Evolutionary conservation across 345 rosid species (phyloP), one percentile per base, ranked within the genome.

Genomic region (Garcia nutans): DNA sequence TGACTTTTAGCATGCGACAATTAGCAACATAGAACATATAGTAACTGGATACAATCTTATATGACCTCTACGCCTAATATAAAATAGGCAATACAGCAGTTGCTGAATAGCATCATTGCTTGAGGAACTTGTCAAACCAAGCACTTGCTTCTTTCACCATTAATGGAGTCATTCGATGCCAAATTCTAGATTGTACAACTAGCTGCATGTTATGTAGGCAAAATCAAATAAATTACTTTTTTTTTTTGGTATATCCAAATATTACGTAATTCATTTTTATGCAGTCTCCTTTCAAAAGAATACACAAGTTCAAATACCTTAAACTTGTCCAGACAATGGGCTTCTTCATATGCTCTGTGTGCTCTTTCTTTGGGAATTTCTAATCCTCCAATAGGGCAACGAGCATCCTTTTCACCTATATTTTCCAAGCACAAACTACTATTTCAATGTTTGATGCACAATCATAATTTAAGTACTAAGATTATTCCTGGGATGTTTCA

Each of bases 121-220:
- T 82, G 8, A 90, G 86, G 79, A 82, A 85, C 68, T 68, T 85
- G 81, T 93, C 97, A 56, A 94, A 83, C 95, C 93, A 93, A 62
- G 87, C 89, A 64, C 96, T 88, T 9, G 97, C 85, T 84, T 88
- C 86, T 82, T 85, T 90, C 68, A 93, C 94, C 99, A 90, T 95
- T 15, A 78, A 81, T 0, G 85, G 45, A 0, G 97, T 91, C 91
- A 87, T 77, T 42, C 82, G 86, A 72, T 95, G 97, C 60, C 88
- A 93, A 20, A 91, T 82, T 73, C 85, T 91, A 41, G 92, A 92
- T 84, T 95, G 80, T 23, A 88, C 90, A 61, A 19, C 47, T 33
- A 93, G 78, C 99, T 95, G 89, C 72, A 75, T 69, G 49, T 60
- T 17, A 70, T 65, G 50, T 45, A 68, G 69, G 65, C 22, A 19